Evolutionary conservation across 805 yeast species (phyloP).

Genomic region (Cyberlindnera suaveolens): DNA sequence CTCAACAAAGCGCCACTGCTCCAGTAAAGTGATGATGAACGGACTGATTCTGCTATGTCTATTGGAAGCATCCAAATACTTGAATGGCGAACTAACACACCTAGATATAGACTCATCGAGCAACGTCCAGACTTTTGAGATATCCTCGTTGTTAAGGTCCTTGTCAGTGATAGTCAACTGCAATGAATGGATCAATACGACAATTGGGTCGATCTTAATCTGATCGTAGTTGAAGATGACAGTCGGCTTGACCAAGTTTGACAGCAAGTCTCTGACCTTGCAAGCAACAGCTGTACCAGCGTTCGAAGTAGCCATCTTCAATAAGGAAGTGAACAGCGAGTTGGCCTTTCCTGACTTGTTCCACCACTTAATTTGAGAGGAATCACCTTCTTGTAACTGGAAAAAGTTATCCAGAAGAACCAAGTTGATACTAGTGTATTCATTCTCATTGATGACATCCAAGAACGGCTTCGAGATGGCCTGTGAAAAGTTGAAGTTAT

Average conservation of each 20-base stretch:
- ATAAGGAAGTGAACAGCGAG: slow-evolving; percentile 63
- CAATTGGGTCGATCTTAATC: slow-evolving; percentile 46
- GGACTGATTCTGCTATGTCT: slow-evolving; percentile 42
- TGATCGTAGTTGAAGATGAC: slow-evolving; percentile 44
- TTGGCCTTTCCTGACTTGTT: slow-evolving; percentile 39
- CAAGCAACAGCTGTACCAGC: slow-evolving; percentile 37
- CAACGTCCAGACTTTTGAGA: slow-evolving; percentile 45
- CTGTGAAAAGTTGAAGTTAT: slow-evolving; percentile 25
- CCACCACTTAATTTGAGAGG: slow-evolving; percentile 75
- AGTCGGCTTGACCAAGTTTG: slow-evolving; percentile 43
- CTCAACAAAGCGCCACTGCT: slow-evolving; percentile 59
- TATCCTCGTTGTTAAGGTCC: slow-evolving; percentile 13
- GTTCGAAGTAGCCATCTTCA: slow-evolving; percentile 42
- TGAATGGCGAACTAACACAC: slow-evolving; percentile 70
- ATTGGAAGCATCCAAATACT: slow-evolving; percentile 61
- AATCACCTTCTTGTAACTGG: slow-evolving; percentile 50
- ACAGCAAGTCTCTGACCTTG: slow-evolving; percentile 33
- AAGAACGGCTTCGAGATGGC: slow-evolving; percentile 29
- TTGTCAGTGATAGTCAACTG: slow-evolving; percentile 10
- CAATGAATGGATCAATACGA: slow-evolving; percentile 48
- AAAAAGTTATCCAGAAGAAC: slow-evolving; percentile 54
- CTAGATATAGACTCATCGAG: slow-evolving; percentile 75
- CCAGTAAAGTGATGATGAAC: slow-evolving; percentile 49
- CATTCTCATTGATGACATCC: slow-evolving; percentile 27
- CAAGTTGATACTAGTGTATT: slow-evolving; percentile 47